These are phyloP conservation scores for Tricholoma bakamatsutake DNA, from an alignment of 768 basidiomycete species.

Conservation along the genomic window DNA sequence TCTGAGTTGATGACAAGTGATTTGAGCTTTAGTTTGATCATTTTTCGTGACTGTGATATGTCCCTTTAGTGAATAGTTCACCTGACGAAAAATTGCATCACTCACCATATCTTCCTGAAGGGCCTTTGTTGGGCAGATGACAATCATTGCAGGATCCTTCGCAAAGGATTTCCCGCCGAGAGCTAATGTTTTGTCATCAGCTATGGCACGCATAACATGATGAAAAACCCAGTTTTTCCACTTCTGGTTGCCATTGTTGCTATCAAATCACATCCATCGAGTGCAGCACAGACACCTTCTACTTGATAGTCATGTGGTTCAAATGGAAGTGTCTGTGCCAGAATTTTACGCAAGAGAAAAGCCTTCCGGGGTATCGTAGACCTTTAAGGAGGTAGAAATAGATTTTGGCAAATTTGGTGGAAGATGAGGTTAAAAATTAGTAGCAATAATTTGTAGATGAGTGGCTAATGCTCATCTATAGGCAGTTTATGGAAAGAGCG, in stretches of 20 bases:
- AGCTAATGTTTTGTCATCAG: conserved; percentile 1
- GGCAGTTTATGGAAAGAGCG: no score
- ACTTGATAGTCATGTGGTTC: no score
- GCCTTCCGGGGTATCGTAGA: conserved; percentile 1
- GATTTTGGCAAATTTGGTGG: not conserved
- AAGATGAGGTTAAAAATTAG: no score
- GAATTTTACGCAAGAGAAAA: not conserved
- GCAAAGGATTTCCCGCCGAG: not conserved
- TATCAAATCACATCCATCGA: conserved; percentile 14
- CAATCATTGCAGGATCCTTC: conserved; percentile 2
- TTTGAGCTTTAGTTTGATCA: no score
- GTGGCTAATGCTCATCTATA: no score
- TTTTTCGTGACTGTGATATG: not conserved
- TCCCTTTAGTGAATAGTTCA: not conserved
- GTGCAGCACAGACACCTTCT: no score
- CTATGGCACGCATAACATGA: conserved; percentile 11
- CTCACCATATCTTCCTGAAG: conserved; percentile 3
- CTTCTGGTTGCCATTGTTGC: conserved; percentile 10
- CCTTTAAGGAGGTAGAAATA: not conserved
- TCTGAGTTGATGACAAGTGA: no score
- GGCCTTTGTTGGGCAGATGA: conserved; percentile 3
- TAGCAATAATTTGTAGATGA: no score
- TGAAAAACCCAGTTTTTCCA: conserved; percentile 15
- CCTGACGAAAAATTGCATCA: not conserved
- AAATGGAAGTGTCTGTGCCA: conserved; percentile 5